These are phyloP conservation scores for Acanthamoeba lenticulata DNA, from an alignment of 208 protist genomes.

Conservation along the genomic window DNA sequence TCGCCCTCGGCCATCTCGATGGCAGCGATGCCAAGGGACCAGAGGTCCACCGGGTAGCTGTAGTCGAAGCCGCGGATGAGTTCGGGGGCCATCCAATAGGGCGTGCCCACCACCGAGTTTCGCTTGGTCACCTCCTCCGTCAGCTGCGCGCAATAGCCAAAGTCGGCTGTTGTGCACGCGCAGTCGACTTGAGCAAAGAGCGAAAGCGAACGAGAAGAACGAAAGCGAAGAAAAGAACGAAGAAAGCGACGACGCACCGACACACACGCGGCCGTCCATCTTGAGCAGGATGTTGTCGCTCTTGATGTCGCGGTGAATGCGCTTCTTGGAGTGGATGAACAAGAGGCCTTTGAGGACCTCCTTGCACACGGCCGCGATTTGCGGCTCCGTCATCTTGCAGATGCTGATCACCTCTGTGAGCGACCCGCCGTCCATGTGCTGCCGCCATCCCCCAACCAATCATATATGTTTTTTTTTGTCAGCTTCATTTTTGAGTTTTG, in stretches of 20 bases:
- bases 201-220: neutral
- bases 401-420: conserved; percentile 45
- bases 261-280: conserved; percentile 13
- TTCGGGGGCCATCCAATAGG: conserved; percentile 60
- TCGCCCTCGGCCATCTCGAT: conserved; percentile 78
- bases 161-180: neutral
- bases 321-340: conserved; percentile 2
- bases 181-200: neutral
- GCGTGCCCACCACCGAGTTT: conserved; percentile 8
- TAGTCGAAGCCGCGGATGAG: conserved; percentile 59
- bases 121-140: conserved; percentile 50
- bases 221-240: neutral
- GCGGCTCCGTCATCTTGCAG: conserved; percentile 58
- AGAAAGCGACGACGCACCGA: neutral
- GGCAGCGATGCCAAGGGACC: conserved; percentile 68
- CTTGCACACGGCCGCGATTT: conserved; percentile 61
- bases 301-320: conserved; percentile 57
- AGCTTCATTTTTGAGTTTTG: no score
- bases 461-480: no score
- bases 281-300: conserved; percentile 63
- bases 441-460: neutral
- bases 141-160: conserved; percentile 66
- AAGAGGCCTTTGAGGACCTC: conserved; percentile 27
- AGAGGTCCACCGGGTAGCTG: neutral
- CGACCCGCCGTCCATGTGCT: conserved; percentile 61